phyloP scores from a whole-genome alignment of 371 early-diverging fungal genomes.

The Rhizopus arrhizus region DNA sequence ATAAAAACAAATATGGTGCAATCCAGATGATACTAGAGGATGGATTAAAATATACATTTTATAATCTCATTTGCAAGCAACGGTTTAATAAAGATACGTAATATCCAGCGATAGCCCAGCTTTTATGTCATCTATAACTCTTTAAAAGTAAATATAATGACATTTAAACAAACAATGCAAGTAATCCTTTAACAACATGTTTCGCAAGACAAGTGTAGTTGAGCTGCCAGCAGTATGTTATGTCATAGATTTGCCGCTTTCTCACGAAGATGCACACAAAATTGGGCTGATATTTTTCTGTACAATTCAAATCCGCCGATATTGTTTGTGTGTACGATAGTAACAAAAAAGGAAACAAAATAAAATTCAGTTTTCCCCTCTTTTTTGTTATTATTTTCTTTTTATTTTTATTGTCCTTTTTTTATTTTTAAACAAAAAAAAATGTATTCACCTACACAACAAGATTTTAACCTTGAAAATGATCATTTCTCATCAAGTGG shows the following conservation, averaged over 20 bases:
- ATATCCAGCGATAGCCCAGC: too few relatives aligned
- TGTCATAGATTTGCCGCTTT: conserved; percentile 6
- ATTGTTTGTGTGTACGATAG: background rate
- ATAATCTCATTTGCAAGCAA: too few relatives aligned
- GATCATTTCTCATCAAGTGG: conserved; percentile 25
- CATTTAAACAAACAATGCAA: too few relatives aligned
- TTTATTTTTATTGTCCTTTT: conserved; percentile 2
- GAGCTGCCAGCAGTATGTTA: background rate
- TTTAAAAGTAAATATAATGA: too few relatives aligned
- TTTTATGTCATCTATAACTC: too few relatives aligned
- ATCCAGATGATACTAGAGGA: too few relatives aligned
- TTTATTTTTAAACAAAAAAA: background rate
- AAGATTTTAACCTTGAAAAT: conserved; percentile 33
- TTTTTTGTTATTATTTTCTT: conserved; percentile 9
- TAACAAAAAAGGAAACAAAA: conserved; percentile 9
- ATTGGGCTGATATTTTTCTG: too few relatives aligned
- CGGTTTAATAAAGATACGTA: too few relatives aligned
- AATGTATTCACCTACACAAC: conserved; percentile 45
- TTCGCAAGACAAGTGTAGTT: too few relatives aligned
- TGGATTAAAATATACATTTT: too few relatives aligned
- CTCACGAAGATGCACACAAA: conserved; percentile 7
- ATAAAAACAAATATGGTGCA: too few relatives aligned
- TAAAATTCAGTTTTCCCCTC: background rate
- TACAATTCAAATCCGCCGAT: background rate
- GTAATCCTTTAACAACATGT: too few relatives aligned